Percentiles rank a stretch among this genome's conserved stretches.
These are phyloP conservation scores for Bombardia bombarda DNA, from an alignment of 495 filamentous ascomycete genomes.

Conservation along the genomic window DNA sequence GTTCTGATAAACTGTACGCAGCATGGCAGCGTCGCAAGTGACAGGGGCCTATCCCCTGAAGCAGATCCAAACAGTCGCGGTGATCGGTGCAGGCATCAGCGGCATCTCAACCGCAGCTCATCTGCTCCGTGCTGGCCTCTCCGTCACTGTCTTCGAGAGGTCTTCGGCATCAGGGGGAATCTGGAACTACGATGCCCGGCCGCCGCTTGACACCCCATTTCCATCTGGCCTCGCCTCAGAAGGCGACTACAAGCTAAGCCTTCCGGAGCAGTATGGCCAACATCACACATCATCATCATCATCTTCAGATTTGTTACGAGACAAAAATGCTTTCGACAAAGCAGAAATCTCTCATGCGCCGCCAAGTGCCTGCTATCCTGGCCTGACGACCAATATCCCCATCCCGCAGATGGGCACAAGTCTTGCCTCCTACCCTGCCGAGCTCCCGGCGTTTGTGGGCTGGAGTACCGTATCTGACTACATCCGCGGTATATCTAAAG, in stretches of 20 bases:
- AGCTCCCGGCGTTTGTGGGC: conserved; percentile 47
- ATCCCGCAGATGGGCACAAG: conserved; percentile 51
- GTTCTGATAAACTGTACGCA: no score
- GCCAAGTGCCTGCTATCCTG: conserved; percentile 44
- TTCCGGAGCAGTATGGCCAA: conserved; percentile 8
- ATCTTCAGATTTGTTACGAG: not conserved
- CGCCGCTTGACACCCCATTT: conserved; percentile 50
- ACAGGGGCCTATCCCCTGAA: conserved; percentile 9
- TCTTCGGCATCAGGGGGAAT: conserved; percentile 51
- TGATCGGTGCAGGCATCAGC: conserved; percentile 65
- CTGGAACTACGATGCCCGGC: conserved; percentile 58
- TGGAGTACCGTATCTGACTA: conserved; percentile 51
- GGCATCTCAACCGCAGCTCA: conserved; percentile 57
- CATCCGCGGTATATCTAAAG: conserved; percentile 46
- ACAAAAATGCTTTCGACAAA: not conserved
- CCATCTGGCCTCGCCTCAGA: conserved; percentile 38
- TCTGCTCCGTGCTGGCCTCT: conserved; percentile 48
- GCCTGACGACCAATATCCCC: conserved; percentile 58
- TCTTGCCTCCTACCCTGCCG: conserved; percentile 50
- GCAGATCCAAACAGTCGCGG: conserved; percentile 36
- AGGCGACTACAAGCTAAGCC: conserved; percentile 15
- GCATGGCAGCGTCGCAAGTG: not conserved
- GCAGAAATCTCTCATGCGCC: conserved; percentile 21
- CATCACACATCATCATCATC: not conserved
- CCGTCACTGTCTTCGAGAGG: conserved; percentile 59